phyloP scores from a whole-genome alignment of 179 eudicot species.

The Patellifolia procumbens region DNA sequence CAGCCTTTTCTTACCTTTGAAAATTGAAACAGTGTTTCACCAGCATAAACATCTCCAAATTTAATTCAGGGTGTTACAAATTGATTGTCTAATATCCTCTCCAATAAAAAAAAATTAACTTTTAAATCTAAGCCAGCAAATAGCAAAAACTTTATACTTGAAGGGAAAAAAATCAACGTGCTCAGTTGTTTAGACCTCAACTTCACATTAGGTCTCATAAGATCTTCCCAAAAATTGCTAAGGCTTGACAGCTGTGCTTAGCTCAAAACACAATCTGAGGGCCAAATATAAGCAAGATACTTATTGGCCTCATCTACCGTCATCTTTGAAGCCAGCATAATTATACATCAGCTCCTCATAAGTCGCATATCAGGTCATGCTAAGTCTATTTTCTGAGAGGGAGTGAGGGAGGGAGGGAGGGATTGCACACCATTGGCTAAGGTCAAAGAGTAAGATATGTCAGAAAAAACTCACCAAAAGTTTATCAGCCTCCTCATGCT shows the following conservation, averaged over 20 bases:
- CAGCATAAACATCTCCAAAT: background rate
- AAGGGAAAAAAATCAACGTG: background rate
- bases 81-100: background rate
- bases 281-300: background rate
- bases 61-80: too few species aligned
- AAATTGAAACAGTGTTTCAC: too few species aligned
- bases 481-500: conserved; percentile 84
- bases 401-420: background rate
- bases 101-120: background rate
- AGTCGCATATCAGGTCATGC: background rate
- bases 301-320: background rate
- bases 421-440: background rate
- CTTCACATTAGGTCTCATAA: background rate
- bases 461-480: conserved; percentile 57
- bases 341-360: background rate
- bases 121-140: background rate
- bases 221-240: background rate
- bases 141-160: background rate
- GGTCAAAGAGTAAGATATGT: conserved; percentile 1
- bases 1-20: background rate
- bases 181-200: background rate
- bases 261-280: background rate
- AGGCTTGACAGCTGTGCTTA: background rate
- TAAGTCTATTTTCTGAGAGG: background rate
- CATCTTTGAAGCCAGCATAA: background rate